These are phyloP conservation scores for Nymphaea thermarum DNA, from an alignment of 164 flowering plant species.

Conservation along the genomic window DNA sequence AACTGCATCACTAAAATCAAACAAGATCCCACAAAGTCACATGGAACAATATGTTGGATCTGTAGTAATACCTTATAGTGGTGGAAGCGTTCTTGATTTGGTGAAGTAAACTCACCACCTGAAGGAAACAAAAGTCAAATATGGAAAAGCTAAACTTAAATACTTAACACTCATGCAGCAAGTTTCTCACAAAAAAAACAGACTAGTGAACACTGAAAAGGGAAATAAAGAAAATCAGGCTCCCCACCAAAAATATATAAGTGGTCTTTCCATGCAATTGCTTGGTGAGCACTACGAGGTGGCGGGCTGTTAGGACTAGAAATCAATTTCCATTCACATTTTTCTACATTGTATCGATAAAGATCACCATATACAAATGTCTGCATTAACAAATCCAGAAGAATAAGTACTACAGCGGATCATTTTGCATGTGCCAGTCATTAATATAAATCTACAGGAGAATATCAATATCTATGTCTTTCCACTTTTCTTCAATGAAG, in stretches of 20 bases:
- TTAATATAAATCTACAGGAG: too few relatives aligned
- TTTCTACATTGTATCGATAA: constrained; percentile 80
- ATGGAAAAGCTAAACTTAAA: not conserved
- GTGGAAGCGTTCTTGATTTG: constrained; percentile 98
- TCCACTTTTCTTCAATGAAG: too few relatives aligned
- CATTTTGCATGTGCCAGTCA: too few relatives aligned
- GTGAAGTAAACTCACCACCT: constrained; percentile 99
- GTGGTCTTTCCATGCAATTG: constrained; percentile 91
- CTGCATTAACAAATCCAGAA: constrained; percentile 24
- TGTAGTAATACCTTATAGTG: constrained; percentile 72
- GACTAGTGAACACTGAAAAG: not conserved
- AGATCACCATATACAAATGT: constrained; percentile 94
- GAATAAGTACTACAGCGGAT: too few relatives aligned
- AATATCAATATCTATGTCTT: too few relatives aligned
- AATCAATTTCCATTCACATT: constrained; percentile 82
- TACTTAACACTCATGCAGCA: not conserved
- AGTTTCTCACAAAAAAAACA: not conserved
- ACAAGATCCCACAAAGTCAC: too few relatives aligned
- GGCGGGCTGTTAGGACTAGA: constrained; percentile 99
- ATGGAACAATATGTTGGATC: not conserved
- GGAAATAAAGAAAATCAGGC: not conserved
- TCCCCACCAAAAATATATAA: constrained; percentile 72
- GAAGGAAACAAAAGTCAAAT: constrained; percentile 3
- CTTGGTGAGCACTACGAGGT: constrained; percentile 98
- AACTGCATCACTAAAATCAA: too few relatives aligned